Conservation (phyloP, 2,329 filamentous ascomycete species). For the Sphaceloma murrayae region DNA sequence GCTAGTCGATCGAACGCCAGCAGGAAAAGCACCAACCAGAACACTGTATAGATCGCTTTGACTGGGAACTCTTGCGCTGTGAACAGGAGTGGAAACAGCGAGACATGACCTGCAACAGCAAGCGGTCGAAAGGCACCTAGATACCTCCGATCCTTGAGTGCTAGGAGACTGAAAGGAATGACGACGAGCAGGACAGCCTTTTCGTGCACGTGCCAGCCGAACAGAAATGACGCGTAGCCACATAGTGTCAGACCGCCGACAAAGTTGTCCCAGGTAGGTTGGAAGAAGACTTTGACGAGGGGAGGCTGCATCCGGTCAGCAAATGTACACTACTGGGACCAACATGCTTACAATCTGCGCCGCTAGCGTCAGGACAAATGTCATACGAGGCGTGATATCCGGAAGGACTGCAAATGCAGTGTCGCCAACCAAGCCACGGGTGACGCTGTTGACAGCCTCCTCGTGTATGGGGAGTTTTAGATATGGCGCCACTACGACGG, state of each 20-base stretch:
- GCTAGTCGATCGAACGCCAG: slow-evolving; percentile 79
- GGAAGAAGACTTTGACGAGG: slow-evolving; percentile 69
- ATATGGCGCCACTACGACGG: slow-evolving; percentile 60
- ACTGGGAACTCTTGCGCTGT: slow-evolving; percentile 86
- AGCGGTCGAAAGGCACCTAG: slow-evolving; percentile 85
- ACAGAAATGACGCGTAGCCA: slow-evolving; percentile 91
- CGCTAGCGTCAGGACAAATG: slow-evolving; percentile 71
- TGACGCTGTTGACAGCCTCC: slow-evolving; percentile 77
- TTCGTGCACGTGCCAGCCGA: slow-evolving; percentile 97
- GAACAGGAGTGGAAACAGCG: slow-evolving; percentile 87
- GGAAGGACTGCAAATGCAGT: slow-evolving; percentile 89
- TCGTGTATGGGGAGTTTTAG: slow-evolving; percentile 64
- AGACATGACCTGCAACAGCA: slow-evolving; percentile 88
- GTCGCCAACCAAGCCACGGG: slow-evolving; percentile 84
- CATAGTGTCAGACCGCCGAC: slow-evolving; percentile 84
- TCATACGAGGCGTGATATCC: slow-evolving; percentile 68
- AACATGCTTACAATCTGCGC: slow-evolving; percentile 60
- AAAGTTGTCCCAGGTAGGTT: slow-evolving; percentile 80
- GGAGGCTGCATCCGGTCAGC: slow-evolving; percentile 45
- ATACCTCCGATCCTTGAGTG: slow-evolving; percentile 79
- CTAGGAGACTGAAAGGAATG: slow-evolving; percentile 87
- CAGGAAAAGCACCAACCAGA: slow-evolving; percentile 83
- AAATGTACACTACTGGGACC: no score
- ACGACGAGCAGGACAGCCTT: slow-evolving; percentile 93
- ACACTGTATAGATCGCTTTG: slow-evolving; percentile 84